Evolutionary conservation across 257 asterid genomes (phyloP).

Genomic region (Solanum corneliomulleri): DNA sequence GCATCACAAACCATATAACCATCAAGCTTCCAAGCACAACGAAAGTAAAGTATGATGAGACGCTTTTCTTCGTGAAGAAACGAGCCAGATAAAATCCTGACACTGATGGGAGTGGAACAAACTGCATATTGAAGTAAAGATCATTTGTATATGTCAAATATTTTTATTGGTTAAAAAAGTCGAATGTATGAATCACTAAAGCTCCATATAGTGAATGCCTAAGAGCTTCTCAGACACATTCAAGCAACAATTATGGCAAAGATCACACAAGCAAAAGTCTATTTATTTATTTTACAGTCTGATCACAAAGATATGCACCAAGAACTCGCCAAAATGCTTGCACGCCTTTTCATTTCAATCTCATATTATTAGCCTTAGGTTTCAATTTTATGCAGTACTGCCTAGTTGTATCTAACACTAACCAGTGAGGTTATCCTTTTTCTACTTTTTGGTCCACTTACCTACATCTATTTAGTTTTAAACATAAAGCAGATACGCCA

Average conservation of each 20-base stretch:
- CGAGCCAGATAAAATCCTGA: slow-evolving; percentile 96
- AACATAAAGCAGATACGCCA: not conserved
- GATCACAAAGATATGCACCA: not conserved
- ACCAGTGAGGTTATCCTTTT: not conserved
- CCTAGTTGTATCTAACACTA: not conserved
- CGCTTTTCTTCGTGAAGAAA: slow-evolving; percentile 82
- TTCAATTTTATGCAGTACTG: not conserved
- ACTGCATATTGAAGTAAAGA: slow-evolving; percentile 44
- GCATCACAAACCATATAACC: slow-evolving; percentile 95
- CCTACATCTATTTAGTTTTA: not conserved
- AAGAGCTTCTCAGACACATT: not conserved
- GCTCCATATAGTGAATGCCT: not conserved
- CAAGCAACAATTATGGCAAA: not conserved
- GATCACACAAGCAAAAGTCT: not conserved
- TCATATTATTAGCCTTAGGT: not conserved
- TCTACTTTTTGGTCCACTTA: not conserved
- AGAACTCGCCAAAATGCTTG: not conserved
- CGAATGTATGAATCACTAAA: not conserved
- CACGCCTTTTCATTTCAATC: not conserved
- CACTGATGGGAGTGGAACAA: slow-evolving; percentile 80
- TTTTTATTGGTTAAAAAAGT: not conserved
- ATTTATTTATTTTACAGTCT: not conserved
- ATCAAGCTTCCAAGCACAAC: slow-evolving; percentile 88
- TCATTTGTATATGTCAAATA: not conserved
- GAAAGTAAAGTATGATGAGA: slow-evolving; percentile 75